These are phyloP conservation scores for Xerocomellus chrysenteron DNA, from an alignment of 768 basidiomycete genomes.

Conservation along the genomic window DNA sequence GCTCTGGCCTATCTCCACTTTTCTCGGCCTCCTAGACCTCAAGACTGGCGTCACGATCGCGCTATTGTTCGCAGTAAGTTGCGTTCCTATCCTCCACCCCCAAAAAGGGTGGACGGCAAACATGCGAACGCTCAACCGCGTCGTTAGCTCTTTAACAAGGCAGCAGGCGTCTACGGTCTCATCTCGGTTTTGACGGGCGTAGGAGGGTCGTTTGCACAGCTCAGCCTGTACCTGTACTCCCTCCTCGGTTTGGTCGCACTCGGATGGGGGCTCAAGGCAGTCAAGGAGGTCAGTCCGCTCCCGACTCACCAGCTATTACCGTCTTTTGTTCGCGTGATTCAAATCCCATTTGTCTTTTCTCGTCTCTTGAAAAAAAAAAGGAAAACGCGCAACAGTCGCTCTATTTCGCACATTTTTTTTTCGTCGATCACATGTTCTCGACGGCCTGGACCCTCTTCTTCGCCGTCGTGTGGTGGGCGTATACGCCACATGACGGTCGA, in stretches of 20 bases:
- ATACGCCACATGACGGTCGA: slow-evolving; percentile 88
- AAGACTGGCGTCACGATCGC: slow-evolving; percentile 91
- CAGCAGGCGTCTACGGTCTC: slow-evolving; percentile 94
- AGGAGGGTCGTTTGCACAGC: slow-evolving; percentile 90
- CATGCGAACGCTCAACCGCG: slow-evolving; percentile 10
- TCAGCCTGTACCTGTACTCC: slow-evolving; percentile 93
- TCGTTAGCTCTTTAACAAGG: slow-evolving; percentile 86
- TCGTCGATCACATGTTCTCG: slow-evolving; percentile 86
- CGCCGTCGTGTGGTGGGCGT: slow-evolving; percentile 85
- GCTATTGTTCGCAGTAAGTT: slow-evolving; percentile 82
- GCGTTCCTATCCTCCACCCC: neutral
- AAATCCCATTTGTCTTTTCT: neutral
- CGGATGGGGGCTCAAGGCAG: slow-evolving; percentile 84
- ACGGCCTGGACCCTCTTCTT: slow-evolving; percentile 94
- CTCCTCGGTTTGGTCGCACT: slow-evolving; percentile 76
- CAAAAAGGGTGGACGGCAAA: neutral
- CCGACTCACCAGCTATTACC: neutral
- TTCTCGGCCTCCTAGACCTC: slow-evolving; percentile 85
- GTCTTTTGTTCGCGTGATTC: slow-evolving; percentile 8
- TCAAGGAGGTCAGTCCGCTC: slow-evolving; percentile 66
- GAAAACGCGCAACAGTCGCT: slow-evolving; percentile 85
- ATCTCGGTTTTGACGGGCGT: slow-evolving; percentile 88
- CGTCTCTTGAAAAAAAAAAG: slow-evolving; percentile 40
- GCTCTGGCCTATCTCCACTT: slow-evolving; percentile 78
- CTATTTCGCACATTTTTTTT: slow-evolving; percentile 89